Base-by-base conservation (phyloP, 768 basidiomycete species). In the Boletus reticuloceps region DNA sequence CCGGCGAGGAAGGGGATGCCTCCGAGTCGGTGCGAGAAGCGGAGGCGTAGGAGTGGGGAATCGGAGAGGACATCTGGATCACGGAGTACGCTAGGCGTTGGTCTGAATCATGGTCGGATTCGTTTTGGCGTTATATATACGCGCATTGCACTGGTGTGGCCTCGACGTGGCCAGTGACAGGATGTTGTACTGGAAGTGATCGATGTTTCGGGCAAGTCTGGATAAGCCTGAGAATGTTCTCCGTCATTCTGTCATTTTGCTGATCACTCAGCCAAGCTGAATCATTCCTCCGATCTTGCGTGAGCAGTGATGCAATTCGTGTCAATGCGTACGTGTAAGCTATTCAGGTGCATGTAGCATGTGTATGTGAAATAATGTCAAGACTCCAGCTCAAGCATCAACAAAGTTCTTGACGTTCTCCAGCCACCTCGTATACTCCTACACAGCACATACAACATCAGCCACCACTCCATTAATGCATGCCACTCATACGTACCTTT, bases 371-470 rank as follows among this genome's bases (percentile, higher is more conserved):
- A 14, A 19, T 13, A 22, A 43, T 5, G 11, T 32, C 16, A 29
- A 10, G 3, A 4, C 37, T 7, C 4, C 8, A n/a, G 29, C 29
- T 50, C 72, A 85, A 27, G 77, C 75, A 36, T 95, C 91, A 58
- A 98, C 74, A 67, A 97, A 98, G 20, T 66, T 69, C 79, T 91
- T 88, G 71, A 96, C 86, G 62, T 84, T 84, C 63, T 81, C 74
- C 64, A 98, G 75, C 95, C 95, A 98, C 60, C 77, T 79, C 65
- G 93, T 83, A 73, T 98, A 98, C 75, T 98, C 95, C 93, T 94
- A 47, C 50, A 57, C 38, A 58, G 32, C 53, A 37, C 47, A 13
- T 5, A 10, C 38, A 20, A 32, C 12, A 27, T 47, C 51, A 58
- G 55, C 17, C 55, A 50, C 34, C 60, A 10, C 55, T 9, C 16